These are phyloP conservation scores for Mycena alexandri DNA, from an alignment of 768 basidiomycete species.

Conservation along the genomic window DNA sequence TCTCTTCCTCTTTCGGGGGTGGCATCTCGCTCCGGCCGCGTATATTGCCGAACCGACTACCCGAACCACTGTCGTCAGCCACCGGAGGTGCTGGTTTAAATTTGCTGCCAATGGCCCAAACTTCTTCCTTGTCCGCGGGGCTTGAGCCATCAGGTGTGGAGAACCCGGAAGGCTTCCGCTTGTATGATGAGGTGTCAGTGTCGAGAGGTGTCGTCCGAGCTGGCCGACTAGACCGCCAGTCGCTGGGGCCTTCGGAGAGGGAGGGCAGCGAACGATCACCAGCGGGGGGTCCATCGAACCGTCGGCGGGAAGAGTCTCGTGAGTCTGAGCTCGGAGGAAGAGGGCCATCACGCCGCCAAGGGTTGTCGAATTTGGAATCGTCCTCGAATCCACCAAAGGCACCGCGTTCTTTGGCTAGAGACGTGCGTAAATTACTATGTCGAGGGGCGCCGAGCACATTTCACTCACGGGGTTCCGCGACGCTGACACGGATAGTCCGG, in stretches of 20 bases:
- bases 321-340: constrained; percentile 76
- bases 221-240: constrained; percentile 80
- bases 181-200: constrained; percentile 59
- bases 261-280: constrained; percentile 58
- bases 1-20: constrained; percentile 72
- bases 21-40: constrained; percentile 68
- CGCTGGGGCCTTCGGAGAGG: constrained; percentile 70
- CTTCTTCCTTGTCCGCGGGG: constrained; percentile 83
- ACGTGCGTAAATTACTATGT: constrained; percentile 27
- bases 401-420: constrained; percentile 80
- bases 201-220: constrained; percentile 57
- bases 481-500: constrained; percentile 88
- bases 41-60: constrained; percentile 59
- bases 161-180: constrained; percentile 72
- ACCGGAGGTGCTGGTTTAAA: constrained; percentile 69
- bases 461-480: constrained; percentile 94
- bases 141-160: constrained; percentile 58
- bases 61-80: constrained; percentile 52
- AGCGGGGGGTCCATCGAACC: constrained; percentile 67
- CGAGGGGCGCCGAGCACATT: constrained; percentile 12
- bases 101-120: constrained; percentile 81
- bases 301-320: constrained; percentile 74
- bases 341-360: constrained; percentile 91
- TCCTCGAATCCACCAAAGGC: constrained; percentile 75
- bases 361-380: constrained; percentile 83